Percentiles rank a stretch among this genome's conserved stretches.
phyloP scores from a whole-genome alignment of 176 grass and related monocot genomes.

The Avena sativa region DNA sequence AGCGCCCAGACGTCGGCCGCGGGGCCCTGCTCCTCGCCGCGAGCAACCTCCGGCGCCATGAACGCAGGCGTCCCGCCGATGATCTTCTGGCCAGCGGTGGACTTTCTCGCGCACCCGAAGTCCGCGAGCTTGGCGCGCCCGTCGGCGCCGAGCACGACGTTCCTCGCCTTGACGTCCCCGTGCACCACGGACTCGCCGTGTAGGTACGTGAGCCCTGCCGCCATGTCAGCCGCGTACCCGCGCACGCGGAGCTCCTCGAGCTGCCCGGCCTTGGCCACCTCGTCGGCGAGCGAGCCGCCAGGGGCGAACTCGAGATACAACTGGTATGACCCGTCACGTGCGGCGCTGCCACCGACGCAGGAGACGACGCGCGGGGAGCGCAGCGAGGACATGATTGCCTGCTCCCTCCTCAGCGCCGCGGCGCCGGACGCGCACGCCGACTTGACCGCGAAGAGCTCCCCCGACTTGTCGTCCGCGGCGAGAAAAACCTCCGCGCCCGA shows the following conservation, averaged over 20 bases:
- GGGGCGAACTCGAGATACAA: constrained; percentile 36
- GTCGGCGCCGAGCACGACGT: constrained; percentile 66
- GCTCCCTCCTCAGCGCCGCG: no score
- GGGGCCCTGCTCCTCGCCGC: no score
- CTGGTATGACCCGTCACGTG: background rate
- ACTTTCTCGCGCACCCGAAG: constrained; percentile 58
- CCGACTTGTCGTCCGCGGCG: no score
- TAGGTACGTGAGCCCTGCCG: constrained; percentile 60
- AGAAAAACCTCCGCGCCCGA: no score
- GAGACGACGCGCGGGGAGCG: no score
- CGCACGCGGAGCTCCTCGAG: constrained; percentile 45
- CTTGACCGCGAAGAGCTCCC: no score
- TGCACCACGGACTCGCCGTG: constrained; percentile 56
- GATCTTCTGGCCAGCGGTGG: background rate
- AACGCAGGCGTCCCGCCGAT: no score
- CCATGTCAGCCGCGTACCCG: constrained; percentile 43
- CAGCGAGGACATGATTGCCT: no score
- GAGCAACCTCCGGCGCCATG: no score
- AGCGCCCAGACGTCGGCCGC: constrained; percentile 43
- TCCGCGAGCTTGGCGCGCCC: constrained; percentile 71
- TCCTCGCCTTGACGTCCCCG: constrained; percentile 79
- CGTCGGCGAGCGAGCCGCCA: no score
- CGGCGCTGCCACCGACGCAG: no score
- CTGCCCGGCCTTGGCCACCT: constrained; percentile 14
- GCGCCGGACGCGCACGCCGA: no score